Conservation (phyloP, 495 filamentous ascomycete genomes). For the Aspergillus funiculosus region DNA sequence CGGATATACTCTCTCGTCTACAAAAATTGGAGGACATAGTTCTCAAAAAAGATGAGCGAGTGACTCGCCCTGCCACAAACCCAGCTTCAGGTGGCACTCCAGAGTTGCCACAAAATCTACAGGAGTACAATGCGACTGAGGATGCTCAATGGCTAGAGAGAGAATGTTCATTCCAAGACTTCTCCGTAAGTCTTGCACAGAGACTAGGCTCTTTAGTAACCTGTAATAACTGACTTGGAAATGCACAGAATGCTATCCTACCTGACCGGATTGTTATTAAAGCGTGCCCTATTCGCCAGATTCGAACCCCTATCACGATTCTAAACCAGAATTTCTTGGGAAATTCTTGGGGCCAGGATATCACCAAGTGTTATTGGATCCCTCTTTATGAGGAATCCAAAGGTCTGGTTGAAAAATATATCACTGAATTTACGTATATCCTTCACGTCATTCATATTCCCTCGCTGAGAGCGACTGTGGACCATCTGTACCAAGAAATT, state of each 20-base stretch:
- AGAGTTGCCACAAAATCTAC: neutral
- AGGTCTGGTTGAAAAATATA: constrained; percentile 37
- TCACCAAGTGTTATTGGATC: neutral
- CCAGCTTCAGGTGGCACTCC: neutral
- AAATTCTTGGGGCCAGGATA: neutral
- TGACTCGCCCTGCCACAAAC: neutral
- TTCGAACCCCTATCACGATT: neutral
- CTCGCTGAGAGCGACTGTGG: constrained; percentile 19
- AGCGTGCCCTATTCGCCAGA: neutral
- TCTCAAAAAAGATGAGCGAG: neutral
- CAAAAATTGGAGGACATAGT: neutral
- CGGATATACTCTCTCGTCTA: neutral
- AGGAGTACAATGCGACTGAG: neutral
- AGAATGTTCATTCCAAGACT: neutral
- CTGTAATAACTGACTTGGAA: neutral
- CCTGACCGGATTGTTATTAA: neutral
- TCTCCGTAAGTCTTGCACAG: neutral
- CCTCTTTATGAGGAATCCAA: constrained; percentile 28
- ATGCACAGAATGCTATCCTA: neutral
- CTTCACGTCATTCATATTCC: constrained; percentile 40
- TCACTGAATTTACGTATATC: constrained; percentile 33
- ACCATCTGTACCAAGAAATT: neutral
- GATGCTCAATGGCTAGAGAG: neutral
- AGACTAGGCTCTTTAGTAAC: neutral
- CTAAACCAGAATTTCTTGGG: neutral